Evolutionary conservation across 2,329 filamentous ascomycete species (phyloP).

Genomic region (Colletotrichum lupini): DNA sequence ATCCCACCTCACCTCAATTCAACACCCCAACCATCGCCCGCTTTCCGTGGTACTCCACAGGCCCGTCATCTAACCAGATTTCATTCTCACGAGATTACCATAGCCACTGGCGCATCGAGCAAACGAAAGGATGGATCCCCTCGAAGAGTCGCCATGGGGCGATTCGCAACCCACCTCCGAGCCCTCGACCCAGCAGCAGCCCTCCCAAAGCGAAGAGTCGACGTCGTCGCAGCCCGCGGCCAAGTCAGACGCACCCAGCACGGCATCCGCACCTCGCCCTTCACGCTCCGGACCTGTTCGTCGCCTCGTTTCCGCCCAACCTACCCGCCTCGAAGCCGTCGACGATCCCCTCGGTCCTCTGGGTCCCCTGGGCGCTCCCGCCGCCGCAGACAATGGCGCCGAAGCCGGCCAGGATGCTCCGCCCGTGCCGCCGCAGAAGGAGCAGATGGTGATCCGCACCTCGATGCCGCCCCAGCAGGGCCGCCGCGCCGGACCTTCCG

Average conservation of each 20-base stretch:
- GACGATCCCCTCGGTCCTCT: conserved; percentile 83
- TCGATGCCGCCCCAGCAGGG: conserved; percentile 61
- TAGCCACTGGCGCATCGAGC: neutral
- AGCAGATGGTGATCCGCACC: conserved; percentile 70
- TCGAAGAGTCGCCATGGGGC: conserved; percentile 66
- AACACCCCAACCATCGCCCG: neutral
- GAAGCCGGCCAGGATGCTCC: conserved; percentile 64
- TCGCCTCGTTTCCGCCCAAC: conserved; percentile 74
- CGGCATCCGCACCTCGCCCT: conserved; percentile 47
- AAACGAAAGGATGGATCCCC: conserved; percentile 53
- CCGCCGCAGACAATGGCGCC: conserved; percentile 51
- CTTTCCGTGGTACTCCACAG: neutral
- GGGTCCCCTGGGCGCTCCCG: conserved; percentile 70
- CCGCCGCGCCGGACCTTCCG: conserved; percentile 57
- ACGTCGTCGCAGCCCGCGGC: conserved; percentile 42
- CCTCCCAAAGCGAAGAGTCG: conserved; percentile 43
- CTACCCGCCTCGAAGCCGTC: conserved; percentile 81
- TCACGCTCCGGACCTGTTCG: conserved; percentile 61
- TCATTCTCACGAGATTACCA: neutral
- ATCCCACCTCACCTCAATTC: conserved; percentile 4
- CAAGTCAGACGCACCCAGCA: conserved; percentile 43
- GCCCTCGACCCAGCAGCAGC: conserved; percentile 45
- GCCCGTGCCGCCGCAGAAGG: conserved; percentile 76
- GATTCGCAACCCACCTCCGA: conserved; percentile 52
- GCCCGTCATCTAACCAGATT: conserved; percentile 1